These are phyloP conservation scores for Diaporthe caulivora DNA, from an alignment of 2,329 filamentous ascomycete genomes.

Conservation along the genomic window DNA sequence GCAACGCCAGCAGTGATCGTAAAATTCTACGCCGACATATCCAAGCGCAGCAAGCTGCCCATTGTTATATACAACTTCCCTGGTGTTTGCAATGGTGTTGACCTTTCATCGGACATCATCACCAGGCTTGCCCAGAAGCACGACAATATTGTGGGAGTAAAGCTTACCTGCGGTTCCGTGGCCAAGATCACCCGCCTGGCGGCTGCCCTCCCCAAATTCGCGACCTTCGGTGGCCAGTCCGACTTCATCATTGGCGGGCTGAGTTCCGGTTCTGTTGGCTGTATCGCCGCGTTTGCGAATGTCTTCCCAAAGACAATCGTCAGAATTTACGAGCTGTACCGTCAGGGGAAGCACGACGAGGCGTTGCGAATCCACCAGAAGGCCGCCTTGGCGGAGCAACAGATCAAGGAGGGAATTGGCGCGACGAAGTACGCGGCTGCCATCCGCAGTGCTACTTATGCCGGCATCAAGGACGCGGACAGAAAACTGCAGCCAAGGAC, in stretches of 20 bases:
- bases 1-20: slow-evolving; percentile 67
- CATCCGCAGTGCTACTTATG: slow-evolving; percentile 63
- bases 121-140: slow-evolving; percentile 59
- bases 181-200: slow-evolving; percentile 70
- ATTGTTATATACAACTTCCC: slow-evolving; percentile 75
- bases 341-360: slow-evolving; percentile 65
- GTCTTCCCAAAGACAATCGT: slow-evolving; percentile 66
- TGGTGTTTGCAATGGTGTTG: slow-evolving; percentile 72
- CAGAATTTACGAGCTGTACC: slow-evolving; percentile 68
- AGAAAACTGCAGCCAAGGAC: slow-evolving; percentile 10
- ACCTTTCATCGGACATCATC: slow-evolving; percentile 72
- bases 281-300: slow-evolving; percentile 70
- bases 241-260: slow-evolving; percentile 75
- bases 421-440: slow-evolving; percentile 73
- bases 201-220: slow-evolving; percentile 65
- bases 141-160: slow-evolving; percentile 71
- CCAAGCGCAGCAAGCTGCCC: slow-evolving; percentile 61
- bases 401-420: slow-evolving; percentile 73
- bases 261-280: slow-evolving; percentile 65
- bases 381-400: slow-evolving; percentile 71
- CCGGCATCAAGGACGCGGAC: slow-evolving; percentile 20
- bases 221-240: slow-evolving; percentile 75
- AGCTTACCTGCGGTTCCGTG: slow-evolving; percentile 71
- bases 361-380: slow-evolving; percentile 69
- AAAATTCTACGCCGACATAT: slow-evolving; percentile 67